Evolutionary conservation across 345 rosid species (phyloP).

Genomic region (Pugionium dolabratum): DNA sequence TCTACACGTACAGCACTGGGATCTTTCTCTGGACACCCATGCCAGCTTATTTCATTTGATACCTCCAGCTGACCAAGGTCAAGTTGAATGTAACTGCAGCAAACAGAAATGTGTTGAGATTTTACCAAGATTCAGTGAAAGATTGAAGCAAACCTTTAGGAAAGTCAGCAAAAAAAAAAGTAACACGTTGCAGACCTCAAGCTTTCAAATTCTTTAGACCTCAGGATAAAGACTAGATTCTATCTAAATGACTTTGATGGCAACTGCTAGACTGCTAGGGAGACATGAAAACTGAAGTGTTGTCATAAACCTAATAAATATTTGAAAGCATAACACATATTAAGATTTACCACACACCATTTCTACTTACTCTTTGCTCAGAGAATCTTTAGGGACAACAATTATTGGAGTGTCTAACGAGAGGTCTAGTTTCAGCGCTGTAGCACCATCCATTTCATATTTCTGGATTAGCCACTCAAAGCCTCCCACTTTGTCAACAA

Average conservation of each 20-base stretch:
- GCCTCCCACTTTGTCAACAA: slow-evolving; percentile 96
- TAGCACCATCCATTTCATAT: slow-evolving; percentile 92
- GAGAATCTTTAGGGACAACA: slow-evolving; percentile 82
- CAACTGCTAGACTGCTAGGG: slow-evolving; percentile 16
- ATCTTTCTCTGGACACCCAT: slow-evolving; percentile 83
- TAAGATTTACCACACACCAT: slow-evolving; percentile 17
- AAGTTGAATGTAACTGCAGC: slow-evolving; percentile 87
- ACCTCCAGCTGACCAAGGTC: slow-evolving; percentile 90
- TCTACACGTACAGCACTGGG: slow-evolving; percentile 92
- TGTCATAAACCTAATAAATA: slow-evolving; percentile 14
- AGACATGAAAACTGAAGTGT: slow-evolving; percentile 17
- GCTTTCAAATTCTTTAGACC: slow-evolving; percentile 18
- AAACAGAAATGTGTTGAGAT: slow-evolving; percentile 24
- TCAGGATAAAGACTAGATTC: slow-evolving; percentile 11
- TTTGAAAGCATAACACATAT: slow-evolving; percentile 15
- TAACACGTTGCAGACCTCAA: slow-evolving; percentile 22
- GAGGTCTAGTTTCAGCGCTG: slow-evolving; percentile 92
- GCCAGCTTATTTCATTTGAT: slow-evolving; percentile 92
- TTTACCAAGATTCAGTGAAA: slow-evolving; percentile 22
- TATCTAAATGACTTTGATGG: slow-evolving; percentile 18
- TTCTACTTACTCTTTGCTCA: slow-evolving; percentile 77
- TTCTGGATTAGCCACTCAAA: slow-evolving; percentile 98
- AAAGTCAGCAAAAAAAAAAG: slow-evolving; percentile 16
- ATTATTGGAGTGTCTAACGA: slow-evolving; percentile 92
- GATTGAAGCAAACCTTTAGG: not conserved